Base-by-base conservation (phyloP, 257 asterid genomes). In the Scutellaria barbata region DNA sequence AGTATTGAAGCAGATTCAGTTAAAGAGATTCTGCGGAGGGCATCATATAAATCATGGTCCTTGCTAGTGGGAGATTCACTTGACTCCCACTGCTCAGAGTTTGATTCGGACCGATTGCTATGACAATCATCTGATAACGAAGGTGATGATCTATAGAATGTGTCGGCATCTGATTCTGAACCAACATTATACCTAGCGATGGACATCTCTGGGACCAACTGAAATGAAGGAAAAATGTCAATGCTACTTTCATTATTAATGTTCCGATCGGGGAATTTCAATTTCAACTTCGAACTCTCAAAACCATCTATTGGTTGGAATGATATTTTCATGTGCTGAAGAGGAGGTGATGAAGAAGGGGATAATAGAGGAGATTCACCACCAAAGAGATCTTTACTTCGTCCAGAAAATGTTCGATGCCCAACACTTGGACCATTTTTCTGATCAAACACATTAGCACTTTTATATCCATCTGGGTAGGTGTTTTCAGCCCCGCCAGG, bases 241-340 rank as follows among this genome's bases (percentile, higher is more conserved):
- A 82, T 68, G 63, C 83, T 74, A 52, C 76, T 76, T 80, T 75
- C 91, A 53, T 66, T 74, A 42, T 76, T 79, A 41, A 63, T 69
- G 76, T 80, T 84, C 68, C 88, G 82, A 67, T 88, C 83, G 13
- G 96, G 92, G 68, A 95, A 92, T 79, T 85, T 88, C 74, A 95
- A 61, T 69, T 89, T 88, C 82, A 95, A 80, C 81, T 90, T 90
- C 7, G 91, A 84, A 76, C 84, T 81, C 79, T 88, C 90, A 73
- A 66, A 79, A 58, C 90, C 87, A 68, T 81, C 86, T 39, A 85
- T 76, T 22, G 98, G 99, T 56, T 90, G 94, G 84, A 95, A 90
- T 10, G 97, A 88, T 76, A 95, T 84, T 82, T 90, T 92, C 98
- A 92, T 95, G 85, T 89, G 98, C 71, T 83, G 88, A 53, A 95